phyloP scores from a whole-genome alignment of 768 basidiomycete genomes.

The Artomyces pyxidatus region DNA sequence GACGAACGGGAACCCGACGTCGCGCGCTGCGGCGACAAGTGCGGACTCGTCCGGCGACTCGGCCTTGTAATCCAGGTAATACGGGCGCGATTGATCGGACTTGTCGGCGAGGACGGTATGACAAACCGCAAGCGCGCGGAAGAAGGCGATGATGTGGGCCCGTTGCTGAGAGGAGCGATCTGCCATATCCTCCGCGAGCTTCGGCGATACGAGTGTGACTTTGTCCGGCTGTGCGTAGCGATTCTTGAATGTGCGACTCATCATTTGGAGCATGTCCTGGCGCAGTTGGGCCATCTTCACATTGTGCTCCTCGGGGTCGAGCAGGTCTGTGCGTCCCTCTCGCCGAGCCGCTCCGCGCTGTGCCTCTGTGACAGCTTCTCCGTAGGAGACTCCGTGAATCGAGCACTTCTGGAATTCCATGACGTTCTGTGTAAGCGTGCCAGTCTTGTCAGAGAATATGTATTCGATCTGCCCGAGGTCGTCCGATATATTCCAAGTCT shows the following conservation, averaged over 20 bases:
- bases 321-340: conserved; percentile 57
- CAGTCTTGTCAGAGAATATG: conserved; percentile 89
- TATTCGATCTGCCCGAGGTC: conserved; percentile 99
- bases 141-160: conserved; percentile 69
- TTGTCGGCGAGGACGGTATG: conserved; percentile 84
- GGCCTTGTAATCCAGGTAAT: conserved; percentile 81
- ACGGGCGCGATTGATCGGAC: conserved; percentile 56
- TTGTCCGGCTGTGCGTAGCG: conserved; percentile 74
- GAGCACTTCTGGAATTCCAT: conserved; percentile 99
- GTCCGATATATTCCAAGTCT: conserved; percentile 98
- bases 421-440: conserved; percentile 94
- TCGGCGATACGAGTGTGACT: conserved; percentile 83
- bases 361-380: conserved; percentile 93
- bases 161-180: conserved; percentile 55
- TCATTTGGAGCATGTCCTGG: conserved; percentile 63
- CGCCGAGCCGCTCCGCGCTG: conserved; percentile 87
- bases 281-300: conserved; percentile 59
- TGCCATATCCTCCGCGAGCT: conserved; percentile 70
- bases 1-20: conserved; percentile 89
- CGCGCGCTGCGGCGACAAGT: conserved; percentile 84
- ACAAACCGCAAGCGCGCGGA: conserved; percentile 91
- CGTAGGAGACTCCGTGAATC: conserved; percentile 74
- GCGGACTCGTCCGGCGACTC: conserved; percentile 96
- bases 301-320: conserved; percentile 66
- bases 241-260: conserved; percentile 83